phyloP scores from a whole-genome alignment of 2,329 filamentous ascomycete genomes.

The Verticillium isaacii region DNA sequence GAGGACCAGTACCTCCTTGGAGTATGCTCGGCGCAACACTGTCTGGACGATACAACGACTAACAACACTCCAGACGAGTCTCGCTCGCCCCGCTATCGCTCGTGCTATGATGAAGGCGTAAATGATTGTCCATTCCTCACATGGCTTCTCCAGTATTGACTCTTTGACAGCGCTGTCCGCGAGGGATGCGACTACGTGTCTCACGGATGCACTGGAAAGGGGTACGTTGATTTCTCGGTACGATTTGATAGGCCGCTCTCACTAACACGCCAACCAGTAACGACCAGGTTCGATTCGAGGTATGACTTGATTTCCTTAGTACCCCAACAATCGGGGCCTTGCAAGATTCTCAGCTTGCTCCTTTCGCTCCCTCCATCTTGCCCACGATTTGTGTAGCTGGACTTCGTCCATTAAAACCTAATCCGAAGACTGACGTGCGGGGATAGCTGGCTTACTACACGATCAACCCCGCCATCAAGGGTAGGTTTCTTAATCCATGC shows the following conservation, averaged over 20 bases:
- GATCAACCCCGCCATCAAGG: slow-evolving; percentile 1
- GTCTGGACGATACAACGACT: background rate
- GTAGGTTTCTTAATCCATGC: background rate
- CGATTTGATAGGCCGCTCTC: background rate
- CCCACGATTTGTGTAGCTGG: too few species aligned
- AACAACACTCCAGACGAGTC: slow-evolving; percentile 32
- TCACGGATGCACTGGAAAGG: slow-evolving; percentile 59
- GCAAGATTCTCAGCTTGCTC: too few species aligned
- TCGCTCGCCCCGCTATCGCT: slow-evolving; percentile 64
- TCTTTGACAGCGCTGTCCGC: slow-evolving; percentile 15
- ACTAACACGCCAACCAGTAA: slow-evolving; percentile 22
- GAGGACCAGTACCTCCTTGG: slow-evolving; percentile 39
- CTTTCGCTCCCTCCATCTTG: too few species aligned
- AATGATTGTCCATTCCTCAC: slow-evolving; percentile 9
- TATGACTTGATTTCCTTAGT: background rate
- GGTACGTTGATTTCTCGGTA: background rate
- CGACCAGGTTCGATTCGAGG: slow-evolving; percentile 1
- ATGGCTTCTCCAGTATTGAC: background rate
- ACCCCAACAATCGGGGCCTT: background rate
- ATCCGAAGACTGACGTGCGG: background rate
- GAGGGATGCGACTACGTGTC: slow-evolving; percentile 33
- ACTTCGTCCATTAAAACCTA: background rate
- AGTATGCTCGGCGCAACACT: slow-evolving; percentile 17
- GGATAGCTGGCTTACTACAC: background rate
- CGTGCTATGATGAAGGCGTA: slow-evolving; percentile 38